Evolutionary conservation across 352 stramenopile species (phyloP), one percentile per base, ranked within the genome.

Genomic region (Pythium aristosporum): DNA sequence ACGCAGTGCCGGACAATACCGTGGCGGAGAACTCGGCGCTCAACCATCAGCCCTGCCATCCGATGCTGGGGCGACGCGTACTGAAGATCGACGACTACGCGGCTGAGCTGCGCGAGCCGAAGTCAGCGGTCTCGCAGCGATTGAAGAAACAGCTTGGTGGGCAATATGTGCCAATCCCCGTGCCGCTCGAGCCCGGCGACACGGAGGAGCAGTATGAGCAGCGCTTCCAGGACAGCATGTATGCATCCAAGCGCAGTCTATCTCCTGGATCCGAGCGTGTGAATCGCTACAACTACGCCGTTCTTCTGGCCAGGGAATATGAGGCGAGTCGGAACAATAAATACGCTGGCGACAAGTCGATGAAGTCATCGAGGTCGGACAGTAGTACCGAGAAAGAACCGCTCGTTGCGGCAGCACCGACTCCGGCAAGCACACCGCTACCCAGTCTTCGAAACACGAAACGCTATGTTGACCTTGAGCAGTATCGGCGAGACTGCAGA

Each of bases 131-230:
- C 13, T 4, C 46, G 9, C 3, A 13, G 46, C 46, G 46, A 21
- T 21, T 51, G 21, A 32, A 18, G 21, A 8, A 11, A 23, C 32
- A n/a, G 18, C 28, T 57, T 5, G 39, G 20, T 9, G 39, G 30
- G n/a, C n/a, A 44, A 18, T 15, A 36, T 11, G 21, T 18, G 21
- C 46, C 36, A 2, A 42, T 55, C 18, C 20, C 47, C 30, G 44
- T 56, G 21, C 57, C 57, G 23, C 47, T 63, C 32, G 56, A 44
- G 10, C 44, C 43, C 6, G 57, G 46, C 9, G 44, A 63, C 13
- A 47, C n/a, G 13, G 41, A 32, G 4, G 34, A 30, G 5, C n/a
- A 18, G 36, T 63, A 56, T 34, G 57, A 63, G 30, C 13, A 20
- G 10, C 25, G 28, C n/a, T 63, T 63, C 23, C 34, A 39, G 34